Evolutionary conservation across 208 protist species (phyloP).

Genomic region (Leishmania gerbilli): DNA sequence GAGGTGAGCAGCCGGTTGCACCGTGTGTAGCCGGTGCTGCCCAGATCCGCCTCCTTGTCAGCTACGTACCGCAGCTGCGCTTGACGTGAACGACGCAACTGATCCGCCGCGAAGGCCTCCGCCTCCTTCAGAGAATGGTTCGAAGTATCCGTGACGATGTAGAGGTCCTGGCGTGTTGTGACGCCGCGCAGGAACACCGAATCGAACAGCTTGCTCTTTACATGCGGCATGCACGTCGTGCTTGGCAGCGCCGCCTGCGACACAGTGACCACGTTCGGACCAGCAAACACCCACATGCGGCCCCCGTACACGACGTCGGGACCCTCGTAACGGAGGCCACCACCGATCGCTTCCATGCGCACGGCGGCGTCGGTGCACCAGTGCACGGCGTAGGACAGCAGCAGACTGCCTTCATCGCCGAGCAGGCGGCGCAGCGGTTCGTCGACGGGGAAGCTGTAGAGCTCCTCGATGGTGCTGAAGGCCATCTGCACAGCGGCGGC

Average conservation of each 20-base stretch:
- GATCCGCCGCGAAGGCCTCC: constrained; percentile 30
- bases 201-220: constrained; percentile 27
- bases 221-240: constrained; percentile 17
- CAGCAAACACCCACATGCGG: constrained; percentile 77
- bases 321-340: constrained; percentile 61
- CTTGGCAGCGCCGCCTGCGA: constrained; percentile 18
- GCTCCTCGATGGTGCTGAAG: constrained; percentile 65
- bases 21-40: constrained; percentile 5
- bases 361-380: constrained; percentile 80
- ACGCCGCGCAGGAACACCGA: constrained; percentile 71
- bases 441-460: constrained; percentile 56
- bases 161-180: constrained; percentile 52
- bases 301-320: constrained; percentile 63
- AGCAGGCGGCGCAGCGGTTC: constrained; percentile 53
- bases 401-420: constrained; percentile 55
- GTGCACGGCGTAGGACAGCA: constrained; percentile 73
- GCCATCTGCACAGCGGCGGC: constrained; percentile 59
- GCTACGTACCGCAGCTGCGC: constrained; percentile 18
- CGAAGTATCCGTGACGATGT: constrained; percentile 34
- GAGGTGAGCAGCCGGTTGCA: constrained; percentile 9
- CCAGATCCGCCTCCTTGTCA: constrained; percentile 5
- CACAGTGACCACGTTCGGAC: constrained; percentile 66
- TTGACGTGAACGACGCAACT: constrained; percentile 26
- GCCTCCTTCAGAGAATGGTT: constrained; percentile 44
- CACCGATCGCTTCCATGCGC: constrained; percentile 29